Evolutionary conservation across 768 basidiomycete genomes (phyloP).

Genomic region (Pleurotus tuoliensis): DNA sequence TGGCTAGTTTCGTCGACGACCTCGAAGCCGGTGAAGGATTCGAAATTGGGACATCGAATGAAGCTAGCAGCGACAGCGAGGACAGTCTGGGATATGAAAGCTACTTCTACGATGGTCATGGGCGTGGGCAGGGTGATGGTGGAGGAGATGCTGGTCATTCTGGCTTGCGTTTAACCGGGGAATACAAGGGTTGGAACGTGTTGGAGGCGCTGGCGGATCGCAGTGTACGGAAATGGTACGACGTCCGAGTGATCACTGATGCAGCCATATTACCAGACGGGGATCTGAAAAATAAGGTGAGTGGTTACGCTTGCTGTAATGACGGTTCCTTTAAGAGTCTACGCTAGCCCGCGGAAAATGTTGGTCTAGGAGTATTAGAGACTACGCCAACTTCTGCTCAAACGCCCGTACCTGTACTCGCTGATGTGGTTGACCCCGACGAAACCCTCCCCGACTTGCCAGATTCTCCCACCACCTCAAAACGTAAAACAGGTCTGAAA

Average conservation of each 20-base stretch:
- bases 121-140: conserved; percentile 73
- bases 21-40: conserved; percentile 87
- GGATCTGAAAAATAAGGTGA: conserved; percentile 50
- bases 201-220: conserved; percentile 92
- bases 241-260: conserved; percentile 66
- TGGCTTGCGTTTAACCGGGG: conserved; percentile 70
- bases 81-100: conserved; percentile 84
- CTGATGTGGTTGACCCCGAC: conserved; percentile 33
- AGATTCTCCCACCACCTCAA: conserved; percentile 12
- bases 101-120: conserved; percentile 81
- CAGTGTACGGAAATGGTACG: conserved; percentile 84
- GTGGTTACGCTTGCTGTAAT: conserved; percentile 9
- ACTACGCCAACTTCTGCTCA: conserved; percentile 27
- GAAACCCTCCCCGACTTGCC: conserved; percentile 24
- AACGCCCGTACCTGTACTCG: conserved; percentile 61
- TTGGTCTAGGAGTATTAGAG: conserved; percentile 1
- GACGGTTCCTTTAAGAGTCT: not conserved
- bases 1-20: conserved; percentile 88
- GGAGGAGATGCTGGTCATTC: conserved; percentile 70
- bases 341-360: conserved; percentile 6
- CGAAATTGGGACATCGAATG: conserved; percentile 62
- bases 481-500: conserved; percentile 22
- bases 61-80: conserved; percentile 68
- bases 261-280: conserved; percentile 30
- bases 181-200: conserved; percentile 90